A percentile compares a stretch with the other conserved stretches of the same genome.
phyloP scores from a whole-genome alignment of 495 filamentous ascomycete species.

The Echria macrotheca region DNA sequence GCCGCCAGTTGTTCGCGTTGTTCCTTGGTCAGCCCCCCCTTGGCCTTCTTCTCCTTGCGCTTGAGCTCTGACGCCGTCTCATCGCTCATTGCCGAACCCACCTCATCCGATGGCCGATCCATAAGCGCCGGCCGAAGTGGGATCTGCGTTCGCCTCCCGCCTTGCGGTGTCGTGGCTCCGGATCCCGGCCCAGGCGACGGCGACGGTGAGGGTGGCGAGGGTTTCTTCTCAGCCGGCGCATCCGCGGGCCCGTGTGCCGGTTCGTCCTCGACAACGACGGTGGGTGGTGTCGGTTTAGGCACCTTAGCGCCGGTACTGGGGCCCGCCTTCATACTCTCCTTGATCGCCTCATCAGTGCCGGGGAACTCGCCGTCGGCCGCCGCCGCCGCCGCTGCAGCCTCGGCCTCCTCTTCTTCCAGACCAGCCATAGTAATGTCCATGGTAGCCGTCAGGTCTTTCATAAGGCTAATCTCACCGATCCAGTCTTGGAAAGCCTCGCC shows the following conservation, averaged over 20 bases:
- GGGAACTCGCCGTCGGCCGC: constrained; percentile 41
- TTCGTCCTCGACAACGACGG: constrained; percentile 44
- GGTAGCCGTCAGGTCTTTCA: constrained; percentile 84
- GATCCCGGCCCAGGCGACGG: constrained; percentile 49
- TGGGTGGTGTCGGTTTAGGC: constrained; percentile 18
- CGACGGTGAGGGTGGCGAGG: constrained; percentile 24
- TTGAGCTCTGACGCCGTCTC: constrained; percentile 72
- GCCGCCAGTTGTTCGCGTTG: constrained; percentile 84
- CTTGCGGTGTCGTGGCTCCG: constrained; percentile 54
- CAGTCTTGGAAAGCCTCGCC: constrained; percentile 91
- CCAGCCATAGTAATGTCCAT: constrained; percentile 85
- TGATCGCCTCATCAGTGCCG: constrained; percentile 41
- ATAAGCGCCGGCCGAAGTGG: constrained; percentile 78
- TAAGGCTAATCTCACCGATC: constrained; percentile 86
- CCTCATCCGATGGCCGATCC: constrained; percentile 87
- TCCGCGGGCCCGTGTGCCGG: background rate
- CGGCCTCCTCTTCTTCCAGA: constrained; percentile 57
- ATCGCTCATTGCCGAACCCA: too few species aligned
- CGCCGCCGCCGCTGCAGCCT: constrained; percentile 39
- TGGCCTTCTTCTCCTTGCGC: constrained; percentile 70
- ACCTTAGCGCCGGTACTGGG: constrained; percentile 12
- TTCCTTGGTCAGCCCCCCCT: constrained; percentile 76
- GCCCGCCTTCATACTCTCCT: constrained; percentile 42
- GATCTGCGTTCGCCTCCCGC: constrained; percentile 44
- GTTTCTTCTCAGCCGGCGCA: constrained; percentile 2